These are phyloP conservation scores for Pestalotiopsis sp. DNA, from an alignment of 2,329 filamentous ascomycete species.

Conservation along the genomic window DNA sequence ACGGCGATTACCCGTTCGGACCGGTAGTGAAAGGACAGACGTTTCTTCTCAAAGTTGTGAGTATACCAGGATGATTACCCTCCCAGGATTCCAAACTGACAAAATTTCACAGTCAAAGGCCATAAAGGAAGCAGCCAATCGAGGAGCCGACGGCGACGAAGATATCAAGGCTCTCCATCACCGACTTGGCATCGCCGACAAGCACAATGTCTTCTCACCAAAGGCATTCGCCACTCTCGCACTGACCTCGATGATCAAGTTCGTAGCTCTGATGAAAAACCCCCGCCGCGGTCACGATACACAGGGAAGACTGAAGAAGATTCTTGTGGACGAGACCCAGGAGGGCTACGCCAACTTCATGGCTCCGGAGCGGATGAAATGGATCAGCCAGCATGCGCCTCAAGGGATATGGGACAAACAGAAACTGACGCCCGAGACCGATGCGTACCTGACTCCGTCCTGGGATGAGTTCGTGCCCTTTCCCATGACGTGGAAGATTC, in stretches of 20 bases:
- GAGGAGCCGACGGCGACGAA: background rate
- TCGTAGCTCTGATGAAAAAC: slow-evolving; percentile 21
- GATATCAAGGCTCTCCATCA: background rate
- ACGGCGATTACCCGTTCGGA: background rate
- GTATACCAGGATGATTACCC: background rate
- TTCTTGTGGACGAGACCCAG: slow-evolving; percentile 19
- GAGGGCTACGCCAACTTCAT: slow-evolving; percentile 19
- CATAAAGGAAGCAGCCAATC: background rate
- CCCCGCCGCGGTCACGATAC: slow-evolving; percentile 16
- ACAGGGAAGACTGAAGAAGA: slow-evolving; percentile 19
- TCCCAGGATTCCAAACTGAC: background rate
- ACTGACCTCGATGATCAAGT: slow-evolving; percentile 19
- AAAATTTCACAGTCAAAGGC: slow-evolving; percentile 2
- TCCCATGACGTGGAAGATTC: slow-evolving; percentile 14
- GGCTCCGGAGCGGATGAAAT: slow-evolving; percentile 13
- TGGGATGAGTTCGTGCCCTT: slow-evolving; percentile 21
- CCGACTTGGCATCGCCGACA: slow-evolving; percentile 7
- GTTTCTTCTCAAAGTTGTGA: background rate
- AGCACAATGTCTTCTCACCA: slow-evolving; percentile 4
- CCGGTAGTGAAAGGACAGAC: background rate
- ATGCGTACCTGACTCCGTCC: slow-evolving; percentile 20
- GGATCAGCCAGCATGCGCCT: slow-evolving; percentile 10
- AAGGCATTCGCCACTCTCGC: slow-evolving; percentile 11
- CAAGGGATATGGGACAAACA: slow-evolving; percentile 1
- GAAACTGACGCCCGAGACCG: slow-evolving; percentile 11